These are phyloP conservation scores for Eucalyptus curtisii DNA, from an alignment of 345 rosid species.

Conservation along the genomic window DNA sequence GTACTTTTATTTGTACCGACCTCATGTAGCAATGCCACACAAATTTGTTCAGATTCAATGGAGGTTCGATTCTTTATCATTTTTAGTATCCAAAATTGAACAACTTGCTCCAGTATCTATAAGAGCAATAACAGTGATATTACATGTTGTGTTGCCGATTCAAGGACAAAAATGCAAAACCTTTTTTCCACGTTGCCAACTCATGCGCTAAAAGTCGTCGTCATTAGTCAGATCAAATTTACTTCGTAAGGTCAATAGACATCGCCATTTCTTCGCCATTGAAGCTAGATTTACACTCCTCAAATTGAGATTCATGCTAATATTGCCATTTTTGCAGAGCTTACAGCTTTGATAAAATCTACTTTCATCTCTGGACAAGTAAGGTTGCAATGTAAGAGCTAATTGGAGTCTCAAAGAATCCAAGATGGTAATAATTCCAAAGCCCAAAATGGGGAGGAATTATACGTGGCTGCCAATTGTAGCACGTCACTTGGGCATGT, in stretches of 20 bases:
- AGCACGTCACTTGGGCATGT: not conserved
- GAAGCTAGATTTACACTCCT: not conserved
- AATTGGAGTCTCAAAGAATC: not conserved
- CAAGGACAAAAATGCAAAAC: too few species aligned
- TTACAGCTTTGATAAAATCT: not conserved
- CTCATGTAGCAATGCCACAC: too few species aligned
- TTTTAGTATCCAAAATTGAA: too few species aligned
- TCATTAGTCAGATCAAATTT: not conserved
- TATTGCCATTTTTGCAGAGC: not conserved
- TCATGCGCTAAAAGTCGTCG: too few species aligned
- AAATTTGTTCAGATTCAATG: too few species aligned
- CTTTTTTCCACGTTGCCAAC: too few species aligned
- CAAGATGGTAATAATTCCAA: not conserved
- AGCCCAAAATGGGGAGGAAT: not conserved
- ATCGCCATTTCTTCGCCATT: not conserved
- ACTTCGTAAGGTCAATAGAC: not conserved
- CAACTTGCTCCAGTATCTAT: too few species aligned
- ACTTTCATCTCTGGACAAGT: not conserved
- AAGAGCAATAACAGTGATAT: too few species aligned
- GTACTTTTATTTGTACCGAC: not conserved
- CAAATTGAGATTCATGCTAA: not conserved
- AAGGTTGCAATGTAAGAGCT: not conserved
- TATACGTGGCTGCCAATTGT: not conserved
- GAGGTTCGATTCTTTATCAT: too few species aligned
- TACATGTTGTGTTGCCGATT: too few species aligned